These are phyloP conservation scores for Pichia sp. DNA, from an alignment of 1,139 yeast genomes.

Conservation along the genomic window DNA sequence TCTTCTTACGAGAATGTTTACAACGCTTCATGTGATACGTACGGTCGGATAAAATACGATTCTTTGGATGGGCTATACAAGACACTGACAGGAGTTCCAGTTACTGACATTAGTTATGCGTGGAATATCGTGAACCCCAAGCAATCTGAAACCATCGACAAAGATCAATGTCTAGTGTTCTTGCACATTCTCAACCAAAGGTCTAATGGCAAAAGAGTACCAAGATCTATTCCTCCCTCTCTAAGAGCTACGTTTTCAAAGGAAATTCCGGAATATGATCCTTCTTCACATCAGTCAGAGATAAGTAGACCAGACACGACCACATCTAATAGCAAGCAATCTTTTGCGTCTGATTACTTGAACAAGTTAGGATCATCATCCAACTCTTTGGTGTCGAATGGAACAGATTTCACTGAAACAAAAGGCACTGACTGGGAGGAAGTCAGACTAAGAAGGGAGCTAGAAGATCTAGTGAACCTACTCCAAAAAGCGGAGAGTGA, in stretches of 20 bases:
- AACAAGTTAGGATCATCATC: slow-evolving; percentile 35
- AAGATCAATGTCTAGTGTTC: slow-evolving; percentile 85
- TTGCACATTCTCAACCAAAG: slow-evolving; percentile 88
- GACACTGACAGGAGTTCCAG: slow-evolving; percentile 66
- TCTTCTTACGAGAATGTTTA: slow-evolving; percentile 73
- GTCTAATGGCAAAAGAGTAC: slow-evolving; percentile 80
- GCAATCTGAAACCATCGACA: slow-evolving; percentile 79
- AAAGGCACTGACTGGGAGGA: slow-evolving; percentile 88
- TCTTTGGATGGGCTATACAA: slow-evolving; percentile 62
- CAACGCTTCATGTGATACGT: slow-evolving; percentile 64
- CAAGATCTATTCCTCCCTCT: slow-evolving; percentile 91
- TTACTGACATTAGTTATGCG: slow-evolving; percentile 81
- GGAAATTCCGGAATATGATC: slow-evolving; percentile 71
- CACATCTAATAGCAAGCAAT: slow-evolving; percentile 28
- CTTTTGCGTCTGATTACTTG: slow-evolving; percentile 42
- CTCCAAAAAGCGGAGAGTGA: slow-evolving; percentile 54
- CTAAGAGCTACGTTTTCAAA: slow-evolving; percentile 87
- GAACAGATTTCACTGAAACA: slow-evolving; percentile 34
- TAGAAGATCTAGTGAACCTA: slow-evolving; percentile 62
- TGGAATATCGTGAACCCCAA: slow-evolving; percentile 96
- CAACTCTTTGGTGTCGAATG: slow-evolving; percentile 17
- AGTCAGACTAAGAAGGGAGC: slow-evolving; percentile 72
- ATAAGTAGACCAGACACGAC: slow-evolving; percentile 23
- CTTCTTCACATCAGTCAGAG: slow-evolving; percentile 45
- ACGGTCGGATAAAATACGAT: slow-evolving; percentile 77